phyloP scores from a whole-genome alignment of 305 asterid species.

The Andrographis paniculata region DNA sequence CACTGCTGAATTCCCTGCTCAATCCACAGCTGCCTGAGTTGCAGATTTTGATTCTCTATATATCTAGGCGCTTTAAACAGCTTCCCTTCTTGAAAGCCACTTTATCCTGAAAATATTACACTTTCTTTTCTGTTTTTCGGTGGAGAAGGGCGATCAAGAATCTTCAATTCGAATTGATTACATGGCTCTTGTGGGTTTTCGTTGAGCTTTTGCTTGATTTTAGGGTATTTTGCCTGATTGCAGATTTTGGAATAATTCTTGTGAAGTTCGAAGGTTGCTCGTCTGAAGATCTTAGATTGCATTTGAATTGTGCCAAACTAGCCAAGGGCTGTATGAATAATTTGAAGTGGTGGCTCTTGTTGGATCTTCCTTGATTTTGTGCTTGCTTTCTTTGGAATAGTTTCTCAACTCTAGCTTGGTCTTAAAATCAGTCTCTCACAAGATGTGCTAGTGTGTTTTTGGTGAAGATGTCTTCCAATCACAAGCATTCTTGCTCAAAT shows the following conservation, averaged over 20 bases:
- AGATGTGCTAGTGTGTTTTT: constrained; percentile 32
- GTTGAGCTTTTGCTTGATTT: neutral
- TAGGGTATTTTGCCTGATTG: neutral
- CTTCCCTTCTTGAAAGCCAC: constrained; percentile 6
- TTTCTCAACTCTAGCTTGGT: constrained; percentile 22
- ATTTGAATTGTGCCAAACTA: constrained; percentile 10
- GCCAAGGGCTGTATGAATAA: constrained; percentile 12
- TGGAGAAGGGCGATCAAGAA: constrained; percentile 8
- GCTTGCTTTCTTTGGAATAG: constrained; percentile 23
- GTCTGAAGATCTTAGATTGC: neutral
- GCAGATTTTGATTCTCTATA: constrained; percentile 27
- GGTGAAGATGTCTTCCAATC: constrained; percentile 44
- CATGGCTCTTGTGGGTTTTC: constrained; percentile 5
- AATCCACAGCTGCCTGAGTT: constrained; percentile 15
- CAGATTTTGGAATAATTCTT: neutral
- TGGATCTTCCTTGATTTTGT: constrained; percentile 15
- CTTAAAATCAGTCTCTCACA: constrained; percentile 25
- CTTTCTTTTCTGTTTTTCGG: constrained; percentile 12
- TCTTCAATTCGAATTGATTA: neutral
- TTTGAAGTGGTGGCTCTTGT: constrained; percentile 8
- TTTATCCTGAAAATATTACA: constrained; percentile 5
- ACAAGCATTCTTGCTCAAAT: constrained; percentile 28
- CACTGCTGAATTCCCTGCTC: constrained; percentile 28
- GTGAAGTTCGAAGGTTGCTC: constrained; percentile 8
- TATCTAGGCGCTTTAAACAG: constrained; percentile 12